A percentile compares a stretch with the other conserved stretches of the same genome.
Conservation (phyloP, 805 yeast genomes). For the Pichia gijzeniarum region DNA sequence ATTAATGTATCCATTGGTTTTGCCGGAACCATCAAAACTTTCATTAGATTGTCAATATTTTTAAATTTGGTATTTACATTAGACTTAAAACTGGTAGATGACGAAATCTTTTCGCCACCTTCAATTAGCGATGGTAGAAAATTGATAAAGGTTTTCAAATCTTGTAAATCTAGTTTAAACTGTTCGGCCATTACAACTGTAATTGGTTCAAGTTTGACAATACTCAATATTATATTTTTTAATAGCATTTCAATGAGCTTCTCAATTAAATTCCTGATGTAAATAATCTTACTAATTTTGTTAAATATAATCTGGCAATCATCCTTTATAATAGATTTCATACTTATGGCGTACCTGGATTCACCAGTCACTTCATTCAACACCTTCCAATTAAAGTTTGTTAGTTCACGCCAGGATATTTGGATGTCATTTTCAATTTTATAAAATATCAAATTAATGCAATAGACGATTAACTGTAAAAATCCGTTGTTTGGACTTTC, state of each 20-base stretch:
- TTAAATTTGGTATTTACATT: slow-evolving; percentile 22
- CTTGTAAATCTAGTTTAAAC: slow-evolving; percentile 63
- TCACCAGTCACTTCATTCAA: slow-evolving; percentile 62
- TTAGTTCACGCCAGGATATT: slow-evolving; percentile 78
- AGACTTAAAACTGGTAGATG: slow-evolving; percentile 22
- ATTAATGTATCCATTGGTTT: slow-evolving; percentile 64
- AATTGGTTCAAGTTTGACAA: slow-evolving; percentile 61
- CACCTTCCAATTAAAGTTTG: slow-evolving; percentile 66
- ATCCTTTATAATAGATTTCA: slow-evolving; percentile 41
- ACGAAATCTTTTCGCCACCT: slow-evolving; percentile 27
- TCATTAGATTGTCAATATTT: slow-evolving; percentile 55
- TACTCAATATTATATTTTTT: slow-evolving; percentile 47
- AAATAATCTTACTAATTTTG: slow-evolving; percentile 60
- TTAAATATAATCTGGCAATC: slow-evolving; percentile 45
- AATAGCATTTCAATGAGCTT: slow-evolving; percentile 62
- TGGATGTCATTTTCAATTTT: slow-evolving; percentile 58
- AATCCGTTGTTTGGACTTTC: slow-evolving; percentile 51
- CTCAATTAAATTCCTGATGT: slow-evolving; percentile 68
- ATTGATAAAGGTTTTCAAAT: slow-evolving; percentile 49
- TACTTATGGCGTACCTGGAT: slow-evolving; percentile 60
- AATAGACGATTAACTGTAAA: slow-evolving; percentile 49
- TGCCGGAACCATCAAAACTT: slow-evolving; percentile 55
- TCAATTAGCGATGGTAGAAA: slow-evolving; percentile 41
- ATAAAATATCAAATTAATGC: slow-evolving; percentile 48
- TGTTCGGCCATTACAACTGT: slow-evolving; percentile 73